Conservation (phyloP, 2,329 filamentous ascomycete genomes). For the Fusarium tricinctum region DNA sequence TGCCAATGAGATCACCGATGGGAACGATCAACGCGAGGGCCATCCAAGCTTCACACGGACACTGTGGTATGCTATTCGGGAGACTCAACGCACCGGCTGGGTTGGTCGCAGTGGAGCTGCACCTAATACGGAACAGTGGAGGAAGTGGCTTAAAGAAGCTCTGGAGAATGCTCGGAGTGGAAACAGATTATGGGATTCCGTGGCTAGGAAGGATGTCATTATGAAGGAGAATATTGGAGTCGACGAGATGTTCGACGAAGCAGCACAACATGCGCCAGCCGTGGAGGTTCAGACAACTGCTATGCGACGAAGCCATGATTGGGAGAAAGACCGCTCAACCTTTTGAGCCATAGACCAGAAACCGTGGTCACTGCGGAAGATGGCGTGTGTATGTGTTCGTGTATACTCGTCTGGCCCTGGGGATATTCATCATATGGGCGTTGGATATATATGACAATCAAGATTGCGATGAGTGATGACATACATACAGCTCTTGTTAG, state of each 20-base stretch:
- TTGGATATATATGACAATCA: neutral
- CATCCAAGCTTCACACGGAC: conserved; percentile 67
- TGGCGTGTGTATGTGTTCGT: neutral
- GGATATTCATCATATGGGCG: neutral
- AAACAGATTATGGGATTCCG: conserved; percentile 61
- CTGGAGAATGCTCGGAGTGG: conserved; percentile 54
- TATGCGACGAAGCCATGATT: conserved; percentile 30
- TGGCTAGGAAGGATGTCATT: conserved; percentile 64
- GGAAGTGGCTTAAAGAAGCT: conserved; percentile 66
- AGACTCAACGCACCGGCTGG: conserved; percentile 68
- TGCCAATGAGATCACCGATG: conserved; percentile 53
- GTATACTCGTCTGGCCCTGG: neutral
- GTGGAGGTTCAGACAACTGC: conserved; percentile 44
- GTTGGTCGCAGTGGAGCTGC: conserved; percentile 65
- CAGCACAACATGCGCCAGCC: conserved; percentile 51
- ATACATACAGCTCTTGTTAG: neutral
- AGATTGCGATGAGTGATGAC: neutral
- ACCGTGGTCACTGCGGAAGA: neutral
- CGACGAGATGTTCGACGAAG: conserved; percentile 44
- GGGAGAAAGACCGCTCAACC: conserved; percentile 44
- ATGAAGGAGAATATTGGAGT: conserved; percentile 55
- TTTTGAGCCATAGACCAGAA: conserved; percentile 36
- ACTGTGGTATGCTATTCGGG: conserved; percentile 71
- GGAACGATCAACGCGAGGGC: conserved; percentile 56
- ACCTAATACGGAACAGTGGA: conserved; percentile 67